Conservation (phyloP, 768 basidiomycete genomes). For the Kwoniella heveanensis region DNA sequence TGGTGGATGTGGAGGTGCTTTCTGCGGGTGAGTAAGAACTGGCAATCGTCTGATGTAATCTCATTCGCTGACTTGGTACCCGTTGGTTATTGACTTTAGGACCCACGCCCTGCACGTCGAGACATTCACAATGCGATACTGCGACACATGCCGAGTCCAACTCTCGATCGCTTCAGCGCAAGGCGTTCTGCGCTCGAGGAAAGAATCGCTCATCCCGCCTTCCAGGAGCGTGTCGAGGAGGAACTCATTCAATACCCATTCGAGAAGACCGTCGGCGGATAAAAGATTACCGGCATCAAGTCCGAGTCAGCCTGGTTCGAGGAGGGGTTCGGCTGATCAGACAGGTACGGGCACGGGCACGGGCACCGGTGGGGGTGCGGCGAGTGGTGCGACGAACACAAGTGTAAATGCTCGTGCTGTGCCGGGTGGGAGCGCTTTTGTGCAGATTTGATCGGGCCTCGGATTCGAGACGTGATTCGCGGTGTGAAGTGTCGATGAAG, state of each 20-base stretch:
- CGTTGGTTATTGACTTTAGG: conserved; percentile 7
- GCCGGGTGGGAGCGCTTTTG: no score
- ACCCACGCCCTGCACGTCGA: conserved; percentile 48
- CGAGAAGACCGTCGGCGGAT: conserved; percentile 10
- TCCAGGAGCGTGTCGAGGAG: conserved; percentile 22
- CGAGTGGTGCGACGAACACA: no score
- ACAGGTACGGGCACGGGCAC: neutral
- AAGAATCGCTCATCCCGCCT: conserved; percentile 24
- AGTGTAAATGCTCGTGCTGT: no score
- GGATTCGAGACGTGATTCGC: no score
- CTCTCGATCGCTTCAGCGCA: conserved; percentile 42
- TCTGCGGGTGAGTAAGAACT: conserved; percentile 44
- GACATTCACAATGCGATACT: conserved; percentile 44
- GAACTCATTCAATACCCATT: conserved; percentile 12
- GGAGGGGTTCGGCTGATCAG: conserved; percentile 19
- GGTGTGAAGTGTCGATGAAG: no score
- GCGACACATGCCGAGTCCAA: conserved; percentile 46
- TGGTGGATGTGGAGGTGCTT: conserved; percentile 55
- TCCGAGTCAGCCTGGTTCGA: conserved; percentile 15
- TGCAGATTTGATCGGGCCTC: no score
- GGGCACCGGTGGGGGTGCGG: no score
- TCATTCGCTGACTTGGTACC: no score
- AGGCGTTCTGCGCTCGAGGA: conserved; percentile 31
- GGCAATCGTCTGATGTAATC: conserved; percentile 1
- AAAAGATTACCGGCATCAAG: neutral